These are phyloP conservation scores for Xylaria polymorpha DNA, from an alignment of 2,329 filamentous ascomycete genomes.

Conservation along the genomic window DNA sequence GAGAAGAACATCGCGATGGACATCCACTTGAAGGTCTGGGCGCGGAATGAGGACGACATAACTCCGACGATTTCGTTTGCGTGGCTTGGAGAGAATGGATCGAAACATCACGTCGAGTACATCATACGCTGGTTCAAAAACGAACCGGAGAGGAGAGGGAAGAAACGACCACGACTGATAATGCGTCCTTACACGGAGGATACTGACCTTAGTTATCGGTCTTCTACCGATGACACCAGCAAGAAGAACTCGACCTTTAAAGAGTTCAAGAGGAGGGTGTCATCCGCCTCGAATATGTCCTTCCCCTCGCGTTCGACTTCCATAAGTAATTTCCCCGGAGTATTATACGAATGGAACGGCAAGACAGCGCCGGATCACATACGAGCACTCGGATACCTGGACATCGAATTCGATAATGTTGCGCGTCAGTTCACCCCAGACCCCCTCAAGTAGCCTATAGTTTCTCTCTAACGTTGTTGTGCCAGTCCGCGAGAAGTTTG, in stretches of 20 bases:
- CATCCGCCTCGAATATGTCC: not conserved
- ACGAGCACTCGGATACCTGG: conserved; percentile 38
- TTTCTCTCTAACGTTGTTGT: not conserved
- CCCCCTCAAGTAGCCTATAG: not conserved
- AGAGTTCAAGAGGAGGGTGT: conserved; percentile 11
- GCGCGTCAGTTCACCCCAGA: conserved; percentile 29
- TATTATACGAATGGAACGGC: conserved; percentile 40
- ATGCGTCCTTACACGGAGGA: conserved; percentile 37
- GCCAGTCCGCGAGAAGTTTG: conserved; percentile 42
- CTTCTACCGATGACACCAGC: conserved; percentile 4
- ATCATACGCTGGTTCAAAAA: conserved; percentile 44
- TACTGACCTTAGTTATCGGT: conserved; percentile 33
- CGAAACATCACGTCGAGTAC: conserved; percentile 42
- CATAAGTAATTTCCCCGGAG: not conserved
- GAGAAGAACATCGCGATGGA: conserved; percentile 37
- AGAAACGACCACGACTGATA: conserved; percentile 32
- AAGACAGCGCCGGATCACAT: conserved; percentile 36
- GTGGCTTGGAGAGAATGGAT: conserved; percentile 26
- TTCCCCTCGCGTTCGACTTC: conserved; percentile 27
- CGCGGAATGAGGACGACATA: conserved; percentile 31
- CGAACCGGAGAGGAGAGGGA: conserved; percentile 39
- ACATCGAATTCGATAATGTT: conserved; percentile 41
- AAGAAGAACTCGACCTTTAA: conserved; percentile 25
- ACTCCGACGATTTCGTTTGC: conserved; percentile 44
- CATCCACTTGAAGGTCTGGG: conserved; percentile 43